These are phyloP conservation scores for Pythium scleroteichum DNA, from an alignment of 352 stramenopile genomes.

Conservation along the genomic window DNA sequence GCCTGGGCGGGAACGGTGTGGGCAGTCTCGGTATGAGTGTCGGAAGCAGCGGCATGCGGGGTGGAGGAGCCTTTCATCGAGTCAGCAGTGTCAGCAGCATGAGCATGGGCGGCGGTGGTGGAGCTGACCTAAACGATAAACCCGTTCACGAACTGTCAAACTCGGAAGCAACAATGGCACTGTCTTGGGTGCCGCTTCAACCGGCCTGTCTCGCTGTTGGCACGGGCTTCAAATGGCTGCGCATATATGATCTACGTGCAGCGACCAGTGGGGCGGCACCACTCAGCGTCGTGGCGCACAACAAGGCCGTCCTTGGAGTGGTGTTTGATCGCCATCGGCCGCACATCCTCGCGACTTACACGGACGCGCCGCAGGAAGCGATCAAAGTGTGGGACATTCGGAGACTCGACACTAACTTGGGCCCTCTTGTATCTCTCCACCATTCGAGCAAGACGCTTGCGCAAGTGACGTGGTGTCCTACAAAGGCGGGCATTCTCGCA, in stretches of 20 bases:
- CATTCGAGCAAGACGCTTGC: slow-evolving; percentile 70
- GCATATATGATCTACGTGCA: slow-evolving; percentile 77
- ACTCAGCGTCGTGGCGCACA: slow-evolving; percentile 82
- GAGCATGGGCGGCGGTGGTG: neutral
- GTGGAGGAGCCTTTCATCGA: slow-evolving; percentile 9
- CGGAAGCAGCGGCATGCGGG: slow-evolving; percentile 7
- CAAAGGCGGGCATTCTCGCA: slow-evolving; percentile 77
- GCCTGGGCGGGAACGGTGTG: neutral
- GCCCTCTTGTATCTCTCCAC: slow-evolving; percentile 71
- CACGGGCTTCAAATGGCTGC: slow-evolving; percentile 88
- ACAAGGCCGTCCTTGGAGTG: slow-evolving; percentile 82
- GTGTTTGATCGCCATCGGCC: slow-evolving; percentile 81
- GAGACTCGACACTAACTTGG: slow-evolving; percentile 62
- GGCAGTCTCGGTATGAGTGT: slow-evolving; percentile 12
- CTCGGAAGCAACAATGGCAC: slow-evolving; percentile 77
- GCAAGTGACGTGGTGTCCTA: slow-evolving; percentile 84
- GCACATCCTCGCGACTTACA: slow-evolving; percentile 83
- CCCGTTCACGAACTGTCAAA: slow-evolving; percentile 81
- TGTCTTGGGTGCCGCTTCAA: slow-evolving; percentile 84
- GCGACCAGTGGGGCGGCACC: slow-evolving; percentile 56
- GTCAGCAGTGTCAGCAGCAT: slow-evolving; percentile 16
- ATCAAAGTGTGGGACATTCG: slow-evolving; percentile 90
- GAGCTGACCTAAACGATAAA: slow-evolving; percentile 43
- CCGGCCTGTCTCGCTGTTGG: slow-evolving; percentile 77
- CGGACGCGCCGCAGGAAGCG: slow-evolving; percentile 74